Evolutionary conservation across 2,329 filamentous ascomycete species (phyloP).

Genomic region (Neopestalotiopsis sp.): DNA sequence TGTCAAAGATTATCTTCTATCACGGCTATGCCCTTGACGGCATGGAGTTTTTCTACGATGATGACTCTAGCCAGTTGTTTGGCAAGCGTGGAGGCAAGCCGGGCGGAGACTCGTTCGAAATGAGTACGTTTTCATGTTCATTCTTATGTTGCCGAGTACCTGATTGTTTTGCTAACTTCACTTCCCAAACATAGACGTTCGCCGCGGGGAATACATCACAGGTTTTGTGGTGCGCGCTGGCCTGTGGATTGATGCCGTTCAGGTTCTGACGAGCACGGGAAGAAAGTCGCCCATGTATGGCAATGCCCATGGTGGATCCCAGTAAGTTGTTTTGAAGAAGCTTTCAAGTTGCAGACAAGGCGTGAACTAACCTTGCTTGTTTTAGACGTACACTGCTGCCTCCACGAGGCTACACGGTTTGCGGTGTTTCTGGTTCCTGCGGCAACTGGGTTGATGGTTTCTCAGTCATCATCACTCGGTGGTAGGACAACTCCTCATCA

Average conservation of each 20-base stretch:
- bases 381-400: constrained; percentile 84
- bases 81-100: constrained; percentile 77
- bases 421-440: constrained; percentile 84
- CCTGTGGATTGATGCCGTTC: constrained; percentile 84
- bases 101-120: constrained; percentile 75
- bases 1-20: constrained; percentile 78
- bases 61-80: constrained; percentile 83
- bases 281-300: constrained; percentile 86
- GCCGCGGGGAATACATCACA: constrained; percentile 83
- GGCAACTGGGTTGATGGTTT: constrained; percentile 86
- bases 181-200: constrained; percentile 64
- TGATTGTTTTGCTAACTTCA: constrained; percentile 22
- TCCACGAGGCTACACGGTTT: constrained; percentile 86
- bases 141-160: not conserved
- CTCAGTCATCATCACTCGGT: constrained; percentile 78
- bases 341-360: not conserved
- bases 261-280: constrained; percentile 89
- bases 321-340: constrained; percentile 63
- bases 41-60: constrained; percentile 92
- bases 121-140: constrained; percentile 61
- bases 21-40: constrained; percentile 81
- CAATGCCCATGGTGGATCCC: constrained; percentile 77
- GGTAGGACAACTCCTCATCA: constrained; percentile 32
- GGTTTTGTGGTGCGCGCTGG: constrained; percentile 86
- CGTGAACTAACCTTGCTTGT: not conserved